Conservation (phyloP, 768 basidiomycete species). For the Termitomyces eurrhizus region DNA sequence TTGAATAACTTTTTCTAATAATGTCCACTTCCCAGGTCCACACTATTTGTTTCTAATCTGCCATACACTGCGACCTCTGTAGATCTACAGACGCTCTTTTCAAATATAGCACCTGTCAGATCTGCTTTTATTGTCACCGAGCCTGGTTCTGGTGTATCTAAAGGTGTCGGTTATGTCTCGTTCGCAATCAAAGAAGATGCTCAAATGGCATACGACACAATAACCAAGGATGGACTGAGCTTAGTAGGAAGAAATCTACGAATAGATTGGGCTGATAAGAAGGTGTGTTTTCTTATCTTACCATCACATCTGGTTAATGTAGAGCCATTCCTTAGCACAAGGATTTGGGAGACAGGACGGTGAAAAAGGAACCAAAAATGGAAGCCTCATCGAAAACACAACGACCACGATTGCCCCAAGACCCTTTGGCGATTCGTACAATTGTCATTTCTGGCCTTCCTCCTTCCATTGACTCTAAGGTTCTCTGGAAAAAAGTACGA, state of each 20-base stretch:
- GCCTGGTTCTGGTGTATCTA: slow-evolving; percentile 68
- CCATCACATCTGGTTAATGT: neutral
- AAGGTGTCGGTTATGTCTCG: slow-evolving; percentile 95
- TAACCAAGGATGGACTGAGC: slow-evolving; percentile 59
- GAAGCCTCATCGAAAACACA: slow-evolving; percentile 30
- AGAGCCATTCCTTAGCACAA: slow-evolving; percentile 33
- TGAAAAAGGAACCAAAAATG: slow-evolving; percentile 38
- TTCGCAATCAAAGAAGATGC: slow-evolving; percentile 91
- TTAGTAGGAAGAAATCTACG: slow-evolving; percentile 69
- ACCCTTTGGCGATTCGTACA: slow-evolving; percentile 84
- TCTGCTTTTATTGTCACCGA: slow-evolving; percentile 92
- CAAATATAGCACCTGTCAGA: slow-evolving; percentile 91
- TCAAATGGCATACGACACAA: slow-evolving; percentile 60
- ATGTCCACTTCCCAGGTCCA: slow-evolving; percentile 48
- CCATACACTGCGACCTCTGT: slow-evolving; percentile 88
- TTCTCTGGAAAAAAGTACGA: slow-evolving; percentile 82
- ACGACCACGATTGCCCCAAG: slow-evolving; percentile 37
- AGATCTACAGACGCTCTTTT: slow-evolving; percentile 90
- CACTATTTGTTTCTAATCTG: slow-evolving; percentile 90
- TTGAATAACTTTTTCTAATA: slow-evolving; percentile 3
- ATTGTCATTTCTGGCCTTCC: slow-evolving; percentile 76
- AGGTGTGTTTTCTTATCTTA: slow-evolving; percentile 40
- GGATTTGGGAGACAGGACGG: slow-evolving; percentile 31
- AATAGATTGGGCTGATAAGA: slow-evolving; percentile 77
- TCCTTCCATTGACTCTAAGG: slow-evolving; percentile 53